Evolutionary conservation across 306 rosid genomes (phyloP), one percentile per base, ranked within the genome.

Genomic region (Gastrolobium bilobum): DNA sequence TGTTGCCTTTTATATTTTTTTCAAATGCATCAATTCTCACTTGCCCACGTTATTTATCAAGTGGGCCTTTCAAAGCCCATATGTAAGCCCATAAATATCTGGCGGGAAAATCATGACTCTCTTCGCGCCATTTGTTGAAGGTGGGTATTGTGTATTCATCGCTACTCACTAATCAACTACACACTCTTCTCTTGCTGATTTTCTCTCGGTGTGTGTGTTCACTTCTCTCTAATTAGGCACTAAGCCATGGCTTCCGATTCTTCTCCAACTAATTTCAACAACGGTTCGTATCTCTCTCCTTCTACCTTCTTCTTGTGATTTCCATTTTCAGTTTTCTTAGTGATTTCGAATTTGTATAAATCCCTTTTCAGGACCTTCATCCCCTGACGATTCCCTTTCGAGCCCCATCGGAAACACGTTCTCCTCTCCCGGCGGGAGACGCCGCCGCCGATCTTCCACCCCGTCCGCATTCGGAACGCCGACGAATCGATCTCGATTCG

Each of bases 391-490:
- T 76, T 89, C 90, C n/a, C 76, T 76, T 30, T 92, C 98, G 14
- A 94, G 97, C 66, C 97, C 97, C n/a, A 86, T 94, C 64, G 94
- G 88, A 56, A 94, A 92, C 88, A 88, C 98, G 0, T 79, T 81
- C 67, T 92, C 98, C 1, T 90, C 88, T 15, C 90, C 98, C 0
- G 91, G 87, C 71, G 53, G 79, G 13, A 85, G 93, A 30, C 70
- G 86, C 46, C 60, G 78, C 35, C 90, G 91, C 47, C 86, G 91
- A 7, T 89, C 97, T 3, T 54, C 88, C 9, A 89, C 98, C 0
- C 91, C 98, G 0, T 82, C 91, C 6, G 90, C 81, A 0, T 88
- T 82, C 15, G 88, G 83, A 2, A 89, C 98, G 6, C 89, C 91
- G 8, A 71, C 86, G 7, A 87, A 82, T 51, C 87, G 84, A 2